phyloP scores from a whole-genome alignment of 345 rosid genomes.

The Geranium brycei region DNA sequence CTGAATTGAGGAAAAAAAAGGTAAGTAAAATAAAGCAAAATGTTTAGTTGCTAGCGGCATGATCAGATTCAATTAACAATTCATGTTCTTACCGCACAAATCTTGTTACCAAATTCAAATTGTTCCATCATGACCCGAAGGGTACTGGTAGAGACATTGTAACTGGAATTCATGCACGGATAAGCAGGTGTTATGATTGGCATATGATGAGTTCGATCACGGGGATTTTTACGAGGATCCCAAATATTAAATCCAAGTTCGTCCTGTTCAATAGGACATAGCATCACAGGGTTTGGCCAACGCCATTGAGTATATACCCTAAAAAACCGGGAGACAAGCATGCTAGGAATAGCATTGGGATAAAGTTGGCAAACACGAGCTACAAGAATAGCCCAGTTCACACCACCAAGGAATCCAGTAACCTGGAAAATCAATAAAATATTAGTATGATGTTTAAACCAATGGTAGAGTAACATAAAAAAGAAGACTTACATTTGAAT shows the following conservation, averaged over 20 bases:
- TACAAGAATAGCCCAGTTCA: constrained; percentile 68
- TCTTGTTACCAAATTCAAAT: constrained; percentile 49
- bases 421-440: constrained; percentile 24
- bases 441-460: not conserved
- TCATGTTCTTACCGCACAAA: constrained; percentile 35
- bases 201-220: constrained; percentile 55
- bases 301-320: constrained; percentile 66
- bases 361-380: constrained; percentile 66
- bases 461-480: not conserved
- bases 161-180: constrained; percentile 74
- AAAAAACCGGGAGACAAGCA: constrained; percentile 59
- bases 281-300: constrained; percentile 74
- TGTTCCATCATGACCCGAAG: constrained; percentile 64
- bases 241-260: constrained; percentile 59
- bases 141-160: constrained; percentile 60
- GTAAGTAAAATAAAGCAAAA: not conserved
- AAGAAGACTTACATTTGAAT: constrained; percentile 40
- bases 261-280: constrained; percentile 50
- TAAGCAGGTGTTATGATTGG: constrained; percentile 67
- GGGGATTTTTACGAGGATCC: constrained; percentile 62
- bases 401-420: constrained; percentile 74
- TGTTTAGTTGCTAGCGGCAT: not conserved
- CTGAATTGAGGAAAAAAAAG: constrained; percentile 19
- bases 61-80: not conserved
- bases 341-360: constrained; percentile 56